These are phyloP conservation scores for Cercospora beticola DNA, from an alignment of 2,329 filamentous ascomycete species.

Conservation along the genomic window DNA sequence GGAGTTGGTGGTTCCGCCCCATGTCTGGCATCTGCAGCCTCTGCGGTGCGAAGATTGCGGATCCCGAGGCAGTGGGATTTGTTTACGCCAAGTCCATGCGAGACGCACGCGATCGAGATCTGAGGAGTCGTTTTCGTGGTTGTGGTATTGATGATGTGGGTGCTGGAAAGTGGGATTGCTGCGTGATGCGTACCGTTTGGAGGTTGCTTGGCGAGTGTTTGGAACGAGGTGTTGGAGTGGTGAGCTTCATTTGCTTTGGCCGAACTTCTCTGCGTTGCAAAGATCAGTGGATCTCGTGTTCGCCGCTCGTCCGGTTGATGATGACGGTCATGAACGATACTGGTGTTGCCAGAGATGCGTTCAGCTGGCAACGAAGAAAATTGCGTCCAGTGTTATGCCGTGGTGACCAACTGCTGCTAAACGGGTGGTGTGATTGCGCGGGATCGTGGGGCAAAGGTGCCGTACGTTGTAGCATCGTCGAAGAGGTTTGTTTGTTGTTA, in stretches of 20 bases:
- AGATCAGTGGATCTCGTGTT: neutral
- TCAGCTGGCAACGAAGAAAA: neutral
- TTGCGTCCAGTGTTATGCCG: neutral
- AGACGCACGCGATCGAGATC: neutral
- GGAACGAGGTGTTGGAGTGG: neutral
- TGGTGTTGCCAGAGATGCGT: neutral
- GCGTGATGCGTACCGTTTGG: neutral
- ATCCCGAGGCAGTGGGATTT: neutral
- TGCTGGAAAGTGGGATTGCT: neutral
- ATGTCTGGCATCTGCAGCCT: neutral
- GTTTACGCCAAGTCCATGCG: neutral
- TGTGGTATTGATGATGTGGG: neutral
- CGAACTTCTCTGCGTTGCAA: neutral
- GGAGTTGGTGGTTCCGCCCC: neutral
- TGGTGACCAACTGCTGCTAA: neutral
- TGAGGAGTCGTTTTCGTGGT: neutral
- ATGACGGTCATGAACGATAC: neutral
- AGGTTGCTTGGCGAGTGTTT: neutral
- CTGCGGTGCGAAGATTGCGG: neutral
- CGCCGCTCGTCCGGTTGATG: neutral
- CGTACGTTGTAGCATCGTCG: neutral
- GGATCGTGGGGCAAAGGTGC: neutral
- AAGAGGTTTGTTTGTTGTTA: slow-evolving; percentile 6
- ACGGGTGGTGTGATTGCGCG: slow-evolving; percentile 5
- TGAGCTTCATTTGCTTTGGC: neutral